Percentiles rank a stretch among this genome's conserved stretches.
Conservation (phyloP, 768 basidiomycete genomes). For the Suillus variegatus region DNA sequence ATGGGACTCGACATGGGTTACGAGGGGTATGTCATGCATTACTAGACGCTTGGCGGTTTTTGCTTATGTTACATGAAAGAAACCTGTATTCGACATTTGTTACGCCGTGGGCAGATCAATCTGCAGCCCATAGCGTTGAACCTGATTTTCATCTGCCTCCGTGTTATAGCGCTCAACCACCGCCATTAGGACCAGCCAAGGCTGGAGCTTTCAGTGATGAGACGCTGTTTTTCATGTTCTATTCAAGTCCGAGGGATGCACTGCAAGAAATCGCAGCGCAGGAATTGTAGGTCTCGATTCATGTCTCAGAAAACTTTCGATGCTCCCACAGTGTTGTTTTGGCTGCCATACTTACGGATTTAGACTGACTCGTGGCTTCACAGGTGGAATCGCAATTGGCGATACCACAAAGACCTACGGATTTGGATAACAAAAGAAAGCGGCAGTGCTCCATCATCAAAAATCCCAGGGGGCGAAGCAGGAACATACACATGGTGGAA, state of each 20-base stretch:
- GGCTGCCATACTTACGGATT: background rate
- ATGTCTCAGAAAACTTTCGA: background rate
- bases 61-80: slow-evolving; percentile 41
- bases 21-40: slow-evolving; percentile 63
- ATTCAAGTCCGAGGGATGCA: slow-evolving; percentile 87
- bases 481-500: slow-evolving; percentile 93
- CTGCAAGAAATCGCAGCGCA: slow-evolving; percentile 94
- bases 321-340: background rate
- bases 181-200: slow-evolving; percentile 79
- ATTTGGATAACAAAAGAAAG: slow-evolving; percentile 86
- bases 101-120: slow-evolving; percentile 94
- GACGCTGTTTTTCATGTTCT: slow-evolving; percentile 98
- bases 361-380: slow-evolving; percentile 12
- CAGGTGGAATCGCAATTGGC: slow-evolving; percentile 94
- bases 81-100: slow-evolving; percentile 92
- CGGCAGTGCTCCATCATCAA: slow-evolving; percentile 72
- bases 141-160: slow-evolving; percentile 89
- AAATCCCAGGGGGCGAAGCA: slow-evolving; percentile 80
- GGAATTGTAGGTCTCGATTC: slow-evolving; percentile 72
- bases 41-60: slow-evolving; percentile 19
- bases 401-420: slow-evolving; percentile 92
- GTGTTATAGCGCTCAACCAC: slow-evolving; percentile 92
- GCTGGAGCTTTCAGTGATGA: slow-evolving; percentile 90
- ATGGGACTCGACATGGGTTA: slow-evolving; percentile 90
- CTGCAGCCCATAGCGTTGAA: slow-evolving; percentile 82